Evolutionary conservation across 768 basidiomycete species (phyloP).

Genomic region (Lactarius deliciosus): DNA sequence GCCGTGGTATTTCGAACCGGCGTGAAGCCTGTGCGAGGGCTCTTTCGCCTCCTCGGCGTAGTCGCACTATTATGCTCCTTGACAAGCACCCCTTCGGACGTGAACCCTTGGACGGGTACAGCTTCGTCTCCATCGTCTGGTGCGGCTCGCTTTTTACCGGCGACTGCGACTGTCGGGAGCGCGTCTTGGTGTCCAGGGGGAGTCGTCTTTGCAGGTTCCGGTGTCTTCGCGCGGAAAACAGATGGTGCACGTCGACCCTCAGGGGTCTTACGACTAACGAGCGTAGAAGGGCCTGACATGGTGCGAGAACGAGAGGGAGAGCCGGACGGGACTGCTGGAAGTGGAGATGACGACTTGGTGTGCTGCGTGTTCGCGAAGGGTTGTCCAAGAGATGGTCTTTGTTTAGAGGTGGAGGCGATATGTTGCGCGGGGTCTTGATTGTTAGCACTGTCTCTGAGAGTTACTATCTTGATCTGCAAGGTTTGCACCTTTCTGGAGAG

Average conservation of each 20-base stretch:
- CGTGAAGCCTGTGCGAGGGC: constrained; percentile 68
- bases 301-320: constrained; percentile 30
- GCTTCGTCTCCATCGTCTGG: constrained; percentile 72
- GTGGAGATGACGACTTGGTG: constrained; percentile 24
- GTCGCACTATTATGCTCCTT: constrained; percentile 39
- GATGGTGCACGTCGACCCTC: constrained; percentile 39
- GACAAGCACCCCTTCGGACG: constrained; percentile 45
- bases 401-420: constrained; percentile 30
- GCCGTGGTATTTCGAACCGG: constrained; percentile 55
- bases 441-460: constrained; percentile 45
- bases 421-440: constrained; percentile 22
- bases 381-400: constrained; percentile 18
- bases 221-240: constrained; percentile 34
- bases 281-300: constrained; percentile 46
- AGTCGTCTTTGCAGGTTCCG: constrained; percentile 30
- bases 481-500: constrained; percentile 72
- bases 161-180: constrained; percentile 40
- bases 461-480: constrained; percentile 64
- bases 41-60: constrained; percentile 64
- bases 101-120: constrained; percentile 66
- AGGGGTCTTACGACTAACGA: constrained; percentile 53
- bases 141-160: constrained; percentile 68
- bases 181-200: constrained; percentile 5
- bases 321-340: background rate
- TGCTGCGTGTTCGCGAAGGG: constrained; percentile 19